Base-by-base conservation (phyloP, 2,329 filamentous ascomycete genomes). In the Aspergillus tubingensis region DNA sequence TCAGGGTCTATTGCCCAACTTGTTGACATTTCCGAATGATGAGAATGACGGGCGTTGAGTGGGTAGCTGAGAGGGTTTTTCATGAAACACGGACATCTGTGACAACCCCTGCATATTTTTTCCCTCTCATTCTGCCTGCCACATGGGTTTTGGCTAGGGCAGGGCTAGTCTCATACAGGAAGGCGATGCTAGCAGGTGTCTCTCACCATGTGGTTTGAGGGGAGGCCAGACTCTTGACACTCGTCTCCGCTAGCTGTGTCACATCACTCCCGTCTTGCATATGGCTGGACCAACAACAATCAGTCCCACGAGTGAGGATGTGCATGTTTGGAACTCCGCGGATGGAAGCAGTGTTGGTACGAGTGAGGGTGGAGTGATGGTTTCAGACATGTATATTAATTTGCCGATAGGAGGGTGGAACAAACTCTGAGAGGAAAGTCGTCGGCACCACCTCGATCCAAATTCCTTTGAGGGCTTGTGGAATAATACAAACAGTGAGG, bases 331-430 rank as follows among this genome's bases (percentile, higher is more conserved):
- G 27, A 49, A 27, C 27, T 50, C 30, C 19, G 19, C n/a, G 47
- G 15, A 36, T 36, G 11, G 15, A 2, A 30, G 7, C 15, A 32
- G 8, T 32, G 10, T 15, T 30, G 25, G 47, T 17, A 30, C 32
- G 15, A n/a, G 8, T 50, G 25, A n/a, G 8, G 25, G 47, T 50
- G 47, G 47, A 32, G 44, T 50, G 25, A 4, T 30, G 25, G 47
- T 50, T 50, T 50, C 47, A 50, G 30, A 15, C 41, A 32, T 44
- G 47, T 30, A 50, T 50, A 50, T 50, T 50, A 50, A 50, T 50
- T 50, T 50, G 47, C 47, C 47, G 47, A 50, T 50, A 27, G 47
- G 47, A 50, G 47, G 47, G 47, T 17, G 47, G 25, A 50, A 30
- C 30, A 50, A 50, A 50, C 47, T 19, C 25, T 50, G 23, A 50